Percentiles rank a stretch among this genome's conserved stretches.
These are phyloP conservation scores for Crucihimalaya himalaica DNA, from an alignment of 345 rosid species.

Conservation along the genomic window DNA sequence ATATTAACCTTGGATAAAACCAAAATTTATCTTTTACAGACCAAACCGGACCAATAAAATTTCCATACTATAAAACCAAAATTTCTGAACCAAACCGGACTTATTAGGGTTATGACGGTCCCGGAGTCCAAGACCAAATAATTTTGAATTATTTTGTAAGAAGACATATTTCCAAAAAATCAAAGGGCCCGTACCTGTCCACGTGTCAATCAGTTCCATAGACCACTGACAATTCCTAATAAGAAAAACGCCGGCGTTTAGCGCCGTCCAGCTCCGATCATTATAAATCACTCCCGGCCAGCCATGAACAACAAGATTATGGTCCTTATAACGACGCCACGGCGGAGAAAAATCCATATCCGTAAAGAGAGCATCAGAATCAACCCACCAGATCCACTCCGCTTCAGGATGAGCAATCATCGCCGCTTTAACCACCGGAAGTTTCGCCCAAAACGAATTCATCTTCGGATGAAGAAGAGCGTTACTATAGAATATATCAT, in stretches of 20 bases:
- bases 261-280: constrained; percentile 66
- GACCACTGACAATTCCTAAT: constrained; percentile 92
- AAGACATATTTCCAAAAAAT: background rate
- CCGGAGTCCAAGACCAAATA: background rate
- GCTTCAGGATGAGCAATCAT: constrained; percentile 98
- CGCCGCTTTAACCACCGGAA: constrained; percentile 71
- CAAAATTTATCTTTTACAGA: background rate
- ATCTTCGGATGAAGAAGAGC: constrained; percentile 77
- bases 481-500: constrained; percentile 82
- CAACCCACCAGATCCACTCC: constrained; percentile 99
- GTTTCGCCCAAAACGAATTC: constrained; percentile 81
- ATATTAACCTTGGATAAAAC: background rate
- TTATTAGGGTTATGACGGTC: too few species aligned
- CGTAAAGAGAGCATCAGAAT: constrained; percentile 88
- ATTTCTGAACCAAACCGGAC: too few species aligned
- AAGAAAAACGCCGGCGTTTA: constrained; percentile 84
- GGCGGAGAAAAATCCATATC: constrained; percentile 94
- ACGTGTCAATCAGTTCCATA: constrained; percentile 70
- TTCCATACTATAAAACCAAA: too few species aligned
- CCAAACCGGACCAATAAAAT: background rate
- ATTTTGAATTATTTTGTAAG: too few species aligned
- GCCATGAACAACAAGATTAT: constrained; percentile 89
- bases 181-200: constrained; percentile 63
- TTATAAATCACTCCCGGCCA: constrained; percentile 65
- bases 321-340: constrained; percentile 55